These are phyloP conservation scores for Chaetomiaceae sp. DNA, from an alignment of 2,329 filamentous ascomycete species.

Conservation along the genomic window DNA sequence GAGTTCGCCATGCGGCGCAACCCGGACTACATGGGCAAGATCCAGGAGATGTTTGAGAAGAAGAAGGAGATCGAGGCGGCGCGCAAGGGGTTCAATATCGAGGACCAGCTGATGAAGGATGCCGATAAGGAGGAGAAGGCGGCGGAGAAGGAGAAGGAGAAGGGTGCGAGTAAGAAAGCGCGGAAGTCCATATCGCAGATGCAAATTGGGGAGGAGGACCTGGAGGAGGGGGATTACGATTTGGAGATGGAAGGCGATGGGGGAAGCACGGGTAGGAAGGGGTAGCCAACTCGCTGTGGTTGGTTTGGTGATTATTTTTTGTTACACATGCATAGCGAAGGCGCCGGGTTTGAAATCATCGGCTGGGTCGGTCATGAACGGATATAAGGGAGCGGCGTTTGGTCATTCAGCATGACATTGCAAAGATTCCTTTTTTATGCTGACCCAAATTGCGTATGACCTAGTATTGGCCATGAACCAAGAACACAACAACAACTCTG, in stretches of 20 bases:
- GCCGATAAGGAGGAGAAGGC: conserved; percentile 33
- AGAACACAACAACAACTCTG: background rate
- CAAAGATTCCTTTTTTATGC: too few relatives aligned
- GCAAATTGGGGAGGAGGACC: conserved; percentile 41
- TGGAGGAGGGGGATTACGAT: conserved; percentile 52
- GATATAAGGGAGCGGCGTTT: background rate
- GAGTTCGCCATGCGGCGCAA: conserved; percentile 89
- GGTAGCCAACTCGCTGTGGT: background rate
- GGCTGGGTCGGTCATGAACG: background rate
- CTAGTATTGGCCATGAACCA: too few relatives aligned
- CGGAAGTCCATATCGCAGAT: conserved; percentile 7
- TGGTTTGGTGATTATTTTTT: background rate
- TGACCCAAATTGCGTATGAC: too few relatives aligned
- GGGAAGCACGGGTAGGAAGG: conserved; percentile 24
- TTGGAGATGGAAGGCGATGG: conserved; percentile 31
- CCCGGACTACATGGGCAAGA: conserved; percentile 77
- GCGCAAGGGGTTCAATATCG: conserved; percentile 68
- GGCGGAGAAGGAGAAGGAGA: conserved; percentile 34
- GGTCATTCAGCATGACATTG: background rate
- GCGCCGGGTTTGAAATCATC: conserved; percentile 1
- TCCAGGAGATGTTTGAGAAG: conserved; percentile 84
- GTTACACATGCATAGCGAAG: conserved; percentile 8
- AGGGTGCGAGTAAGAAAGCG: conserved; percentile 4
- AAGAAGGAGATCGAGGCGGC: conserved; percentile 81
- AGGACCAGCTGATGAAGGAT: conserved; percentile 57